phyloP scores from a whole-genome alignment of 1,284 basidiomycete species.

The Rugosomyces carneus region DNA sequence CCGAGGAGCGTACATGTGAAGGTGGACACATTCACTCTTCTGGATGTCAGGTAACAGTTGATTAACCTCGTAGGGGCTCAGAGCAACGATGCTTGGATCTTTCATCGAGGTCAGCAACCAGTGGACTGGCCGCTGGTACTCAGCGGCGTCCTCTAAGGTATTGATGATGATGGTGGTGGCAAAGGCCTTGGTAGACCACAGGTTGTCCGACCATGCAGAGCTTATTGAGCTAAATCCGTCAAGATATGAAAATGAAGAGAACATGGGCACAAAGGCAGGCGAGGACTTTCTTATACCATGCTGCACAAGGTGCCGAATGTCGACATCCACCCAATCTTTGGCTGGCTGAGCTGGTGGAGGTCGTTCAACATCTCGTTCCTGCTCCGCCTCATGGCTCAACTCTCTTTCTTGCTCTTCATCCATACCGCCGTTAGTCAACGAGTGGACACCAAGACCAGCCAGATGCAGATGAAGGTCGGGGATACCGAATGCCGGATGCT shows the following conservation, averaged over 20 bases:
- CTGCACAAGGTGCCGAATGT: conserved; percentile 25
- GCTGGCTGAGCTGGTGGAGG: conserved; percentile 24
- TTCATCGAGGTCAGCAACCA: conserved; percentile 28
- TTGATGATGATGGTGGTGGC: conserved; percentile 17
- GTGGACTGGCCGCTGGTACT: conserved; percentile 38
- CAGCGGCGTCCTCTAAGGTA: conserved; percentile 11
- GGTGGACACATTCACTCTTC: conserved; percentile 24
- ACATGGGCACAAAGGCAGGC: conserved; percentile 16
- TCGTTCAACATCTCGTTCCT: conserved; percentile 32
- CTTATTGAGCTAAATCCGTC: neutral
- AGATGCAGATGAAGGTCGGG: conserved; percentile 25
- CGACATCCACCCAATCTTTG: conserved; percentile 19
- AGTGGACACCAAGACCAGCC: conserved; percentile 22
- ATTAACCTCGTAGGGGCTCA: conserved; percentile 44
- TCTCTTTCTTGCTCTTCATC: conserved; percentile 50
- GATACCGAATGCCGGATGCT: conserved; percentile 10
- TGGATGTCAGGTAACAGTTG: conserved; percentile 33
- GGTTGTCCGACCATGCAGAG: conserved; percentile 17
- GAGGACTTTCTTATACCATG: conserved; percentile 16
- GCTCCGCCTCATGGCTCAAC: conserved; percentile 37
- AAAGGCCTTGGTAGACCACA: conserved; percentile 30
- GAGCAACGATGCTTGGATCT: conserved; percentile 24
- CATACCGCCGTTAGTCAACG: conserved; percentile 18
- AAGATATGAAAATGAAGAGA: conserved; percentile 8
- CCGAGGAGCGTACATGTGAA: conserved; percentile 41